Conservation (phyloP, 805 yeast species). For the Candida berthetii region DNA sequence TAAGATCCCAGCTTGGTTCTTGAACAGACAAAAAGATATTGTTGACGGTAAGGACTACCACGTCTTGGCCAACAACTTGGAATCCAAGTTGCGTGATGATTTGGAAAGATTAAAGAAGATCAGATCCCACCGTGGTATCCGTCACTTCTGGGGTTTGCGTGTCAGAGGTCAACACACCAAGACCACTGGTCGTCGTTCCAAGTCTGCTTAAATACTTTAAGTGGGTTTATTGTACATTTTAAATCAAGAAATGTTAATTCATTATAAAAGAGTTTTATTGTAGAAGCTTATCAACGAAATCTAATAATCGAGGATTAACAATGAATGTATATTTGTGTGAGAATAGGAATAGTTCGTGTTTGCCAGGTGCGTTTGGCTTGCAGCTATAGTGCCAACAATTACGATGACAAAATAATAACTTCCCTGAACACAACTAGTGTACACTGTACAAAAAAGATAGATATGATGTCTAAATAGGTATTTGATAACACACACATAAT, state of each 20-base stretch:
- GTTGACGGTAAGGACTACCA: slow-evolving; percentile 99
- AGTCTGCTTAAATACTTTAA: slow-evolving; percentile 14
- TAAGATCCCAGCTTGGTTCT: slow-evolving; percentile 99
- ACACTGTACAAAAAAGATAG: too few relatives aligned
- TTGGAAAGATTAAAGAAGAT: slow-evolving; percentile 99
- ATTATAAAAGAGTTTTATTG: neutral
- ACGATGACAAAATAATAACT: too few relatives aligned
- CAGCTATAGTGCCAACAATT: too few relatives aligned
- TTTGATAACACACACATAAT: too few relatives aligned
- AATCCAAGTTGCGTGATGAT: slow-evolving; percentile 99
- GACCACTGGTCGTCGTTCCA: slow-evolving; percentile 97
- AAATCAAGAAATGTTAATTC: neutral
- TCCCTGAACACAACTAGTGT: too few relatives aligned
- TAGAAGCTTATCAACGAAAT: too few relatives aligned
- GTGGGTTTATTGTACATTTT: neutral
- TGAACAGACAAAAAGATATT: slow-evolving; percentile 98
- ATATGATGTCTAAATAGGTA: too few relatives aligned
- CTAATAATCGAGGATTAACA: too few relatives aligned
- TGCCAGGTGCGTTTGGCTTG: too few relatives aligned
- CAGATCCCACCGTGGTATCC: slow-evolving; percentile 99
- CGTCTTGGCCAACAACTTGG: slow-evolving; percentile 97
- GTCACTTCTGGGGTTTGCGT: slow-evolving; percentile 99
- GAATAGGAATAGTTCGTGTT: too few relatives aligned
- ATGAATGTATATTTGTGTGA: too few relatives aligned
- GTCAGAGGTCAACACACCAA: slow-evolving; percentile 99